Conservation (phyloP, 2,329 filamentous ascomycete genomes). For the Zymoseptoria crescenta region DNA sequence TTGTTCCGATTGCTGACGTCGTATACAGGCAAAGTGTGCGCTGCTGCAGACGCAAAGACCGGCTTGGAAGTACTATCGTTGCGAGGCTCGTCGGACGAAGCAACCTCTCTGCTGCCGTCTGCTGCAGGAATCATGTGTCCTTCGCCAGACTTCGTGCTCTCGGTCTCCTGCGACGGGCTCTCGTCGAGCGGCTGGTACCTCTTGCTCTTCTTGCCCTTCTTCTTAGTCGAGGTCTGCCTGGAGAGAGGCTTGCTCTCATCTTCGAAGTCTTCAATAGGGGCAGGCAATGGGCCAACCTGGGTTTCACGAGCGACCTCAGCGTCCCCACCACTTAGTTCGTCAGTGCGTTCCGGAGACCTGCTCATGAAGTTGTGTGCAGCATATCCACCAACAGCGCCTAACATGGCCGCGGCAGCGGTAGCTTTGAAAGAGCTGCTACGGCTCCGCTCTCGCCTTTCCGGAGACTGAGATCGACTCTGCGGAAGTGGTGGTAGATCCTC, state of each 20-base stretch:
- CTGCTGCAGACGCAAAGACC: slow-evolving; percentile 12
- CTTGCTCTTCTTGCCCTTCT: slow-evolving; percentile 24
- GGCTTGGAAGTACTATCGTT: slow-evolving; percentile 1
- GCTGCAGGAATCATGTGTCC: not conserved
- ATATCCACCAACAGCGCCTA: slow-evolving; percentile 23
- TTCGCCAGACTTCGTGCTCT: not conserved
- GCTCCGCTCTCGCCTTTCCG: slow-evolving; percentile 2
- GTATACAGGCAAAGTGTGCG: slow-evolving; percentile 11
- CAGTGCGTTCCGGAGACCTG: slow-evolving; percentile 9
- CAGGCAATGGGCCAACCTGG: slow-evolving; percentile 7
- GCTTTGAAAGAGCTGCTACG: slow-evolving; percentile 9
- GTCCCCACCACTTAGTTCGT: not conserved
- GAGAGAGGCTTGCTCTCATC: slow-evolving; percentile 1
- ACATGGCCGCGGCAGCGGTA: slow-evolving; percentile 21
- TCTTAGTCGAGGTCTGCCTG: slow-evolving; percentile 12
- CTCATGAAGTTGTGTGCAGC: slow-evolving; percentile 11
- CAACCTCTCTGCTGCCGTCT: slow-evolving; percentile 1
- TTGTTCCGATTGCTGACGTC: not conserved
- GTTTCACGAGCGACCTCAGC: not conserved
- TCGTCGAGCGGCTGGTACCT: slow-evolving; percentile 2
- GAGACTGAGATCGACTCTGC: slow-evolving; percentile 10
- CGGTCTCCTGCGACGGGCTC: not conserved
- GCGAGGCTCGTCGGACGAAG: not conserved
- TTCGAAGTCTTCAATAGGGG: slow-evolving; percentile 4
- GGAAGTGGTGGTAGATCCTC: slow-evolving; percentile 1